Percentiles rank a stretch among this genome's conserved stretches.
These are phyloP conservation scores for Solanum bulbocastanum DNA, from an alignment of 257 asterid genomes.

Conservation along the genomic window DNA sequence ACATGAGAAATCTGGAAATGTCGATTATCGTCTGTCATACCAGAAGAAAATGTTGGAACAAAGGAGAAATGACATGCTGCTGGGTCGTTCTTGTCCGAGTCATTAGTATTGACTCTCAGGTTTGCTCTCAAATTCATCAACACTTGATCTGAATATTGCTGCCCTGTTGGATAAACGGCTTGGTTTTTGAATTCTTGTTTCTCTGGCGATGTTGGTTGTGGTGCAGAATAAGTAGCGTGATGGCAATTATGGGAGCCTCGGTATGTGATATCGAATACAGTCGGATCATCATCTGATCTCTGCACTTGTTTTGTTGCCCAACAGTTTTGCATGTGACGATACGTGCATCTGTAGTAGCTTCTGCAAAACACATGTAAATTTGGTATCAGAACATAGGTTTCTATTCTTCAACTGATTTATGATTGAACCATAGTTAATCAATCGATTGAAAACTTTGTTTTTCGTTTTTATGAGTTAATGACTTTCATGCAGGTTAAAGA, in stretches of 20 bases:
- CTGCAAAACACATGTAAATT: slow-evolving; percentile 28
- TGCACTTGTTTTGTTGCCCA: slow-evolving; percentile 95
- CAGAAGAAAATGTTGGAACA: slow-evolving; percentile 31
- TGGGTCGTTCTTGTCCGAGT: slow-evolving; percentile 19
- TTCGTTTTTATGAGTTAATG: background rate
- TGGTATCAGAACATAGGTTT: background rate
- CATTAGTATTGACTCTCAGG: slow-evolving; percentile 51
- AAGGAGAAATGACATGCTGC: slow-evolving; percentile 37
- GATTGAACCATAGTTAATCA: background rate
- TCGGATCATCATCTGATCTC: slow-evolving; percentile 78
- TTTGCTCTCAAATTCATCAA: slow-evolving; percentile 35
- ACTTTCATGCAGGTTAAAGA: background rate
- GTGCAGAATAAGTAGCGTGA: slow-evolving; percentile 17
- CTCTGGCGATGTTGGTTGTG: slow-evolving; percentile 24
- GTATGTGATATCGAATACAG: slow-evolving; percentile 71
- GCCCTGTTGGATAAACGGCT: slow-evolving; percentile 8
- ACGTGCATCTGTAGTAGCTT: slow-evolving; percentile 87
- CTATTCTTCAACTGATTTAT: background rate
- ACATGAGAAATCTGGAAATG: slow-evolving; percentile 24
- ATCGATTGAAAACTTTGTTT: background rate
- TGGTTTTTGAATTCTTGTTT: slow-evolving; percentile 24
- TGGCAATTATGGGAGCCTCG: slow-evolving; percentile 61
- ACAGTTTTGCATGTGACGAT: slow-evolving; percentile 47
- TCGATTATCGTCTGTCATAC: slow-evolving; percentile 21
- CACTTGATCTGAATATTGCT: slow-evolving; percentile 28